Base-by-base conservation (phyloP, 495 filamentous ascomycete species). In the Aspergillus haitiensis region DNA sequence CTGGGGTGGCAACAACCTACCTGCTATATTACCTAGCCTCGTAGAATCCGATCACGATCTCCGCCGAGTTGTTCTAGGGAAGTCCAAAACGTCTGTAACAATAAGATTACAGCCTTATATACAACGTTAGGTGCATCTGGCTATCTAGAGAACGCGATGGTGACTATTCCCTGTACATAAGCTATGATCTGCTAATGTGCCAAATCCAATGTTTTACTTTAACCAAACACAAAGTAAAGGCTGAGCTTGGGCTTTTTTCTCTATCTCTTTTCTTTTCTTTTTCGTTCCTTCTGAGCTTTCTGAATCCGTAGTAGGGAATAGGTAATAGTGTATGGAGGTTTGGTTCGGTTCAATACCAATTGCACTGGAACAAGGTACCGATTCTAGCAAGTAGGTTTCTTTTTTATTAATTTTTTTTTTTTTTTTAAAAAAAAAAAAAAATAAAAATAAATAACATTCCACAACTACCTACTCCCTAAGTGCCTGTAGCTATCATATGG, bases 1-100 rank as follows among this genome's bases (percentile, higher is more conserved):
- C 27, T 47, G 44, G 44, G 44, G 44, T 47, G 44, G 44, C 44
- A 47, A 47, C 44, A 47, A 27, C 21, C 21, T 27, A 27, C 3
- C 21, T 27, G 21, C 21, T 27, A 27, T 27, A 27, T 27, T 27
- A 47, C 15, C 44, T 18, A 47, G 44, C 44, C 44, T 47, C 44
- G 12, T 21, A 9, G 16, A n/a, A 9, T 47, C 44, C 4, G 15
- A 51, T 51, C 48, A 51, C 48, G 21, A 51, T 51, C 21, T 27
- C 48, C 44, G 15, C 44, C 44, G n/a, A 47, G 44, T 27, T 3
- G 21, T 27, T 27, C 21, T 1, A 27, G 21, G 44, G 44, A 18
- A 46, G 5, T 46, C 18, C 16, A 21, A 16, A 16, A 21, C 16
- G 27, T n/a, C n/a, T 47, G 44, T 42, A 42, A 42, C 21, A 27